These are phyloP conservation scores for Yamadazyma blattariae DNA, from an alignment of 1,139 yeast genomes.

Conservation along the genomic window DNA sequence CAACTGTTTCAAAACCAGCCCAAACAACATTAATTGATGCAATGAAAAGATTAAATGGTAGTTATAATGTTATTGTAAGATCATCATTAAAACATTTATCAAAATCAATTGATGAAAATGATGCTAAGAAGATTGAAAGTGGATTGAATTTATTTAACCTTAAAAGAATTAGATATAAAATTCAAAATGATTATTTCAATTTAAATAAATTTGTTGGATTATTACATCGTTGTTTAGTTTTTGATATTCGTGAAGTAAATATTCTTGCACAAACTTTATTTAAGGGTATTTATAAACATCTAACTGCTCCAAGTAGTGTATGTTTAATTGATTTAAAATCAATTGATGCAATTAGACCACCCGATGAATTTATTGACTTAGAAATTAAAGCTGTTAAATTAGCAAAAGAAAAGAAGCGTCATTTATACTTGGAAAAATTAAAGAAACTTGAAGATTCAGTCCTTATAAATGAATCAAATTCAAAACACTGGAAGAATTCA, in stretches of 20 bases:
- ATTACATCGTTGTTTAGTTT: constrained; percentile 54
- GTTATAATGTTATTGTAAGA: constrained; percentile 53
- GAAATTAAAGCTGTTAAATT: constrained; percentile 54
- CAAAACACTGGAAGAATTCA: constrained; percentile 70
- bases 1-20: constrained; percentile 69
- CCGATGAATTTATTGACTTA: constrained; percentile 53
- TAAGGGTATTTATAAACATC: constrained; percentile 40
- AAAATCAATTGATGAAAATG: constrained; percentile 47
- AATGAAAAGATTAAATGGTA: constrained; percentile 71
- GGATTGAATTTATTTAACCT: constrained; percentile 58
- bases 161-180: constrained; percentile 51
- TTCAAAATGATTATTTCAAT: constrained; percentile 58
- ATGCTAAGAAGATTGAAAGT: constrained; percentile 65
- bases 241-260: constrained; percentile 58
- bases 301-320: constrained; percentile 58
- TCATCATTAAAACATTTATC: constrained; percentile 49
- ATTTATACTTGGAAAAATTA: constrained; percentile 38
- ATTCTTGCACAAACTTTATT: constrained; percentile 50
- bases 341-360: constrained; percentile 59
- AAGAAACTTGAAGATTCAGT: constrained; percentile 43
- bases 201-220: constrained; percentile 44
- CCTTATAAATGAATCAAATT: constrained; percentile 30
- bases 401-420: constrained; percentile 60
- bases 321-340: constrained; percentile 50
- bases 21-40: constrained; percentile 68